Evolutionary conservation across 306 rosid genomes (phyloP).

Genomic region (Vigna angularis): DNA sequence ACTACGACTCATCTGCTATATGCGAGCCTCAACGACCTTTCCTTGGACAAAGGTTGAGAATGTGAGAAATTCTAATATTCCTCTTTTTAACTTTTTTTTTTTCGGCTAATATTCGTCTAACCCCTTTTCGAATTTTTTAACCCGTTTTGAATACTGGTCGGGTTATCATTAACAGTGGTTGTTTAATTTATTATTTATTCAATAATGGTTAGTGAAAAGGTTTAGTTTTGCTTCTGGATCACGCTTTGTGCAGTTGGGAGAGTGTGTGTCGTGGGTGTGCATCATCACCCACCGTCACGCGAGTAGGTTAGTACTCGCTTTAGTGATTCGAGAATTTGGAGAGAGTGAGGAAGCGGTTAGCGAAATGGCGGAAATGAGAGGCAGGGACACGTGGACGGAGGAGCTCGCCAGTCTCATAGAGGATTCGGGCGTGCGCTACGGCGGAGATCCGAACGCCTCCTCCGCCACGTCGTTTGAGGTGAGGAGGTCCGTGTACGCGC

Average conservation of each 20-base stretch:
- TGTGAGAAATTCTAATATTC: background rate
- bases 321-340: constrained; percentile 3
- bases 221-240: constrained; percentile 56
- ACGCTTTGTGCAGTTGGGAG: constrained; percentile 52
- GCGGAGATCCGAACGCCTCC: constrained; percentile 53
- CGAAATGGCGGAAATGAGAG: constrained; percentile 63
- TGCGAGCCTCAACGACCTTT: too few relatives aligned
- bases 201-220: constrained; percentile 21
- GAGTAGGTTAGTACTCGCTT: background rate
- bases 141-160: constrained; percentile 12
- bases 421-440: constrained; percentile 56
- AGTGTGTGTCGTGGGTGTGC: constrained; percentile 31
- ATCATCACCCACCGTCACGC: background rate
- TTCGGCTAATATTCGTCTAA: background rate
- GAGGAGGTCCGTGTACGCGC: constrained; percentile 38
- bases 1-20: background rate
- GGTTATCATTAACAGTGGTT: background rate
- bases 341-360: constrained; percentile 10
- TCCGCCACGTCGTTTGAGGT: constrained; percentile 51
- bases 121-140: background rate
- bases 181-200: background rate
- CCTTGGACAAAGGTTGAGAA: too few relatives aligned
- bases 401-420: constrained; percentile 69
- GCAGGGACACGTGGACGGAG: constrained; percentile 60
- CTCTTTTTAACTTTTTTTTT: background rate